Evolutionary conservation across 2,329 filamentous ascomycete species (phyloP), one percentile per base, ranked within the genome.

Genomic region (Scorias spongiosa): DNA sequence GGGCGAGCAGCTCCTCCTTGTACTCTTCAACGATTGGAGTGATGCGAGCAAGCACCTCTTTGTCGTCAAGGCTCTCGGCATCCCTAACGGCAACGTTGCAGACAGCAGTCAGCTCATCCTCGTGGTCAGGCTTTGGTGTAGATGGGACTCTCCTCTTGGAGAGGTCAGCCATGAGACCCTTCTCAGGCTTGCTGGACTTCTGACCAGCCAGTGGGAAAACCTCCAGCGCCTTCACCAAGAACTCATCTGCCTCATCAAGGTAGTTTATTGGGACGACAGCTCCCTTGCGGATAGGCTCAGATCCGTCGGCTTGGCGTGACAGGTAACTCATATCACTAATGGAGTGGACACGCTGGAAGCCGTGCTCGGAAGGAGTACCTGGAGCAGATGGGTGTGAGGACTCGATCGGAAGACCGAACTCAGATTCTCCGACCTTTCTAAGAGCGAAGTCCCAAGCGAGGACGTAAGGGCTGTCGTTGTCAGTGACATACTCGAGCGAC

Each of bases 291-390:
- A 75, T 78, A 29, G 84, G 84, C 65, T 95, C 88, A 37, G 47
- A 48, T 34, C 60, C 63, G 37, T 81, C 76, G 43, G 77, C 75
- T 60, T 82, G 81, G 51, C 77, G 77, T 47, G 78, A 73, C 48
- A 95, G 69, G 63, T 93, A 94, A 12, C 86, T 85, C 82, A 98
- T 85, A 60, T 98, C 91, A 63, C 87, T 94, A 64, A 98, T 91
- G 43, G 91, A 96, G 68, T 84, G 80, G 57, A 96, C 82, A 54
- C 88, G 80, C 68, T 86, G 84, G 64, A 88, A 83, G 49, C 71
- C 69, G 53, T 75, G 74, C 52, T 71, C 70, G 40, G 62, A 58
- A 11, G 68, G 68, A 2, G 68, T 71, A 14, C 87, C 93, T n/a
- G 68, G 68, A 6, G 67, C 69, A 9, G 87, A 93, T 29, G 89